Base-by-base conservation (phyloP, 2,329 filamentous ascomycete species). In the Claviceps arundinis region DNA sequence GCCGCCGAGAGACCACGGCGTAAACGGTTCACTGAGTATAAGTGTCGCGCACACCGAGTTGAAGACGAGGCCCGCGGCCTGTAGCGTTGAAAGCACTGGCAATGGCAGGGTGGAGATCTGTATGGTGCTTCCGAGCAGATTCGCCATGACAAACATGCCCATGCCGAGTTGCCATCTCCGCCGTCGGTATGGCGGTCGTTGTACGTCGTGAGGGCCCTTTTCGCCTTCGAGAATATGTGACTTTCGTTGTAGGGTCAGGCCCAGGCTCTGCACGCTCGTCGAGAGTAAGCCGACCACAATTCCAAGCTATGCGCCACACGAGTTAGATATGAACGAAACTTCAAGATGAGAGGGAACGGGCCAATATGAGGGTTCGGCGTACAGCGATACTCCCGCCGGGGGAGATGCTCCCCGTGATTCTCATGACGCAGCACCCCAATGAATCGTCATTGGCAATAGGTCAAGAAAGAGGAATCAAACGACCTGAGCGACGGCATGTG, bases 221-320 rank as follows among this genome's bases (percentile, higher is more conserved):
- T 94, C 89, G 72, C 98, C 93, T 73, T 98, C 93, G 64, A 97
- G 82, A 59, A 98, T 85, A 71, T 98, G 93, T 57, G 93, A 97
- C 71, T 98, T 97, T 66, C 93, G 88, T 71, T 98, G 93, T 26
- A 98, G 78, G 37, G 93, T 98, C 58, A 98, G 78, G 59, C 93
- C 93, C 61, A 98, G 76, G 67, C 90, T 95, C 69, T 98, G 93
- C 24, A 97, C 81, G 66, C 89, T 93, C 55, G 93, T 96, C 54
- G 91, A 97, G 60, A 96, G 68, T 58, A 98, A 78, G 61, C 93
- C 93, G 65, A 96, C 91, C 57, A 96, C 70, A 65, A 98, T 89
- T 63, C 93, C 93, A 64, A 97, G 78, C 89, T 94, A 64, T 9
- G 17, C 4, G 30, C 9, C 11, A 34, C 30, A 34, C 30, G 30